A percentile compares a stretch with the other conserved stretches of the same genome.
Evolutionary conservation across 257 asterid species (phyloP).

Genomic region (Capsicum rhomboideum): DNA sequence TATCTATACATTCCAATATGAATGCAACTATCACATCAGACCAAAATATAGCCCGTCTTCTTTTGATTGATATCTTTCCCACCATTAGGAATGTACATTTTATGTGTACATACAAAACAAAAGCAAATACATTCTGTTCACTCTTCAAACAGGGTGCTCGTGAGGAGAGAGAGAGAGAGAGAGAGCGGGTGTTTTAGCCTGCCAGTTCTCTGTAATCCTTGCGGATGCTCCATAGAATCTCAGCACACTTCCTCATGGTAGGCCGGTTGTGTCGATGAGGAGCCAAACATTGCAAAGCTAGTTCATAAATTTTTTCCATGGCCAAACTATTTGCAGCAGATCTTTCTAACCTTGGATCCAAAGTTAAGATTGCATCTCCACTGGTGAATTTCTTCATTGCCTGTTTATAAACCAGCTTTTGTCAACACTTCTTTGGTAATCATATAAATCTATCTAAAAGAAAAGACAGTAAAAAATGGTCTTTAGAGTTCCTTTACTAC

Average conservation of each 20-base stretch:
- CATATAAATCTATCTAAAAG: not conserved
- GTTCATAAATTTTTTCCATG: conserved; percentile 59
- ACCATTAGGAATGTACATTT: not conserved
- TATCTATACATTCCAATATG: not conserved
- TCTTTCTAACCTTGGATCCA: conserved; percentile 76
- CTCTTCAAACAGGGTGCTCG: conserved; percentile 6
- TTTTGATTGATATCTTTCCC: not conserved
- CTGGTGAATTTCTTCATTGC: conserved; percentile 60
- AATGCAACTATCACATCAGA: not conserved
- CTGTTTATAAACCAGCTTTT: conserved; percentile 31
- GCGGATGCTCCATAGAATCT: conserved; percentile 84
- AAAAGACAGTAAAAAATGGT: not conserved
- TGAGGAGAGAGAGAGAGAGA: not conserved
- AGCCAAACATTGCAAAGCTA: conserved; percentile 72
- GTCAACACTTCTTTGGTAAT: not conserved
- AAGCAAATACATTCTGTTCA: not conserved
- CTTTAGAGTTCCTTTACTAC: not conserved
- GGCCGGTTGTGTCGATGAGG: conserved; percentile 69
- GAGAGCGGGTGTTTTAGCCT: conserved; percentile 9
- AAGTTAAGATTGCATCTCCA: conserved; percentile 66
- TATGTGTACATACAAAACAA: not conserved
- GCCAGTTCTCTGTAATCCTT: conserved; percentile 56
- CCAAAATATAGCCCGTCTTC: not conserved
- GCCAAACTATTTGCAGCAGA: conserved; percentile 52
- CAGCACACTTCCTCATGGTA: conserved; percentile 71